Conservation (phyloP, 2,329 filamentous ascomycete species). For the Paramyrothecium roridum region DNA sequence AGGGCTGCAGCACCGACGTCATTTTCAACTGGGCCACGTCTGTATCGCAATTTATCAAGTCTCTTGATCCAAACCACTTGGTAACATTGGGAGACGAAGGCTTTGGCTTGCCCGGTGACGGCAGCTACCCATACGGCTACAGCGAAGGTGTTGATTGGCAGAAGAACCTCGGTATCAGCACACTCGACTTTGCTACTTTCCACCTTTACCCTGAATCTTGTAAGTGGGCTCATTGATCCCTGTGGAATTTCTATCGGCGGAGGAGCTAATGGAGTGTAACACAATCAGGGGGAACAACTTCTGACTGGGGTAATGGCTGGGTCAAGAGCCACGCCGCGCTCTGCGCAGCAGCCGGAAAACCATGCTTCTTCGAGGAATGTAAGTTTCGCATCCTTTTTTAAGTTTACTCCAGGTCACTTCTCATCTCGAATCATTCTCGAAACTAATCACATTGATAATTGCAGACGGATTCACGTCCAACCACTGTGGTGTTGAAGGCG, state of each 20-base stretch:
- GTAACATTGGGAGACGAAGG: constrained; percentile 60
- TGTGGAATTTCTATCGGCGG: too few species aligned
- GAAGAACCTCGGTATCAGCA: constrained; percentile 46
- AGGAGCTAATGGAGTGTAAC: too few species aligned
- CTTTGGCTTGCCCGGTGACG: constrained; percentile 44
- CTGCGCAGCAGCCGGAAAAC: constrained; percentile 22
- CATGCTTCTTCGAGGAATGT: constrained; percentile 30
- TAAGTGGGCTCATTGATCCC: constrained; percentile 14
- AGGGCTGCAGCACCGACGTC: constrained; percentile 43
- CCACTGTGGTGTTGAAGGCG: constrained; percentile 41
- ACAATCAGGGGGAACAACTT: constrained; percentile 8
- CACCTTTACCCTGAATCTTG: constrained; percentile 26
- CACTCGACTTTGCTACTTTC: constrained; percentile 44
- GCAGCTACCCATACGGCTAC: constrained; percentile 48
- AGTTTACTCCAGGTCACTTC: not conserved
- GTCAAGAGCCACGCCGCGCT: constrained; percentile 20
- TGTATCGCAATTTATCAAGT: constrained; percentile 61
- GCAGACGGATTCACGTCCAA: constrained; percentile 19
- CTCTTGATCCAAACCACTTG: constrained; percentile 58
- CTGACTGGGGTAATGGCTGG: constrained; percentile 13
- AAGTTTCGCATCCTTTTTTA: constrained; percentile 9
- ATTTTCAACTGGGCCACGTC: constrained; percentile 54
- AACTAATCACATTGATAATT: too few species aligned
- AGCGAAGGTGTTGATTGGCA: constrained; percentile 50
- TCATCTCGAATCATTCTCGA: not conserved